phyloP scores from a whole-genome alignment of 331 rosid genomes.

The Pyrus hybrid region DNA sequence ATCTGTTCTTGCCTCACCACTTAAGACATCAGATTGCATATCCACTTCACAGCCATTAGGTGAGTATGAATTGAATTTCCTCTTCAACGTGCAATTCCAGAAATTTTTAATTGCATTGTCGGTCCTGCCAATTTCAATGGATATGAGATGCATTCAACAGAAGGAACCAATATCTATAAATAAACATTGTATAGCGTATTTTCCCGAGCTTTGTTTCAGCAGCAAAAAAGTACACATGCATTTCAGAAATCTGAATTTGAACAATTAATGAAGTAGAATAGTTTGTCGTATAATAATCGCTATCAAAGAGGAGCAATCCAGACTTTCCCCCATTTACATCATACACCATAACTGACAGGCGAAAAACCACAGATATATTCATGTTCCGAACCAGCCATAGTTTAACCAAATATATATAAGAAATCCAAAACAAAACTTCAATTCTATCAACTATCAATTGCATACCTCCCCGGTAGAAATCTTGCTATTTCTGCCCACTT shows the following conservation, averaged over 20 bases:
- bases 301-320: not conserved
- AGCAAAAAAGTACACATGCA: not conserved
- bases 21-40: slow-evolving; percentile 1
- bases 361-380: not conserved
- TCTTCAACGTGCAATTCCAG: slow-evolving; percentile 55
- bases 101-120: slow-evolving; percentile 64
- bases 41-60: slow-evolving; percentile 13
- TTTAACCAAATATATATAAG: too few species aligned
- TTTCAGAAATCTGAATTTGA: not conserved
- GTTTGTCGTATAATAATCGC: not conserved
- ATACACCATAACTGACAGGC: not conserved
- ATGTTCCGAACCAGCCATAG: not conserved
- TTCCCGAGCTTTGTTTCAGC: not conserved
- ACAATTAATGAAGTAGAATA: not conserved
- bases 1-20: not conserved
- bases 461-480: slow-evolving; percentile 66
- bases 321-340: not conserved
- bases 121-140: slow-evolving; percentile 29
- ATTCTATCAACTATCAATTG: not conserved
- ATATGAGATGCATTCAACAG: not conserved
- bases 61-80: slow-evolving; percentile 26
- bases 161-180: not conserved
- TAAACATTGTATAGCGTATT: not conserved
- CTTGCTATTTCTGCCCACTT: slow-evolving; percentile 71
- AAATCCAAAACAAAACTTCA: not conserved